Percentiles rank a stretch among this genome's conserved stretches.
Evolutionary conservation across 768 basidiomycete genomes (phyloP).

Genomic region (Serendipita sp.): DNA sequence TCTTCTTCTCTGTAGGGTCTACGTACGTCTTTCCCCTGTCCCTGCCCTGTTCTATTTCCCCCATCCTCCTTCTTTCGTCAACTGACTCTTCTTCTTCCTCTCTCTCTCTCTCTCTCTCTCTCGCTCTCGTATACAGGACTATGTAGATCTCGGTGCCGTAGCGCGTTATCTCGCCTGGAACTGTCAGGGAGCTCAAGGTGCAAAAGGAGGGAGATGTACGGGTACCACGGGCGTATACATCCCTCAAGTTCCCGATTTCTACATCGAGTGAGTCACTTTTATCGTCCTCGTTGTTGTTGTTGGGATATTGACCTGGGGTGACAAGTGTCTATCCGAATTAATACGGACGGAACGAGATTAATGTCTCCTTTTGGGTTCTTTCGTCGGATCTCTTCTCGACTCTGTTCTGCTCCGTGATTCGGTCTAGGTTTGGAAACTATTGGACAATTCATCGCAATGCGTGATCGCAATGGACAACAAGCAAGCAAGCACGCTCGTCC

Average conservation of each 20-base stretch:
- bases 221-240: background rate
- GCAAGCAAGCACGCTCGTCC: too few relatives aligned
- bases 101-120: too few relatives aligned
- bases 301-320: too few relatives aligned
- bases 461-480: too few relatives aligned
- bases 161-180: constrained; percentile 1
- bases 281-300: background rate
- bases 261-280: background rate
- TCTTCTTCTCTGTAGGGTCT: background rate
- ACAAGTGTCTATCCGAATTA: constrained; percentile 2
- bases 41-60: too few relatives aligned
- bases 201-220: background rate
- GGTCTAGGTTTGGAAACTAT: too few relatives aligned
- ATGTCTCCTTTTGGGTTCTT: too few relatives aligned
- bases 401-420: too few relatives aligned
- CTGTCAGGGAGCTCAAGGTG: background rate
- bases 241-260: background rate
- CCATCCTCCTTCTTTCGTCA: background rate
- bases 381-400: too few relatives aligned
- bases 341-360: too few relatives aligned
- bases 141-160: background rate
- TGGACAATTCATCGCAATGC: too few relatives aligned
- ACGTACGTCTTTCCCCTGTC: background rate
- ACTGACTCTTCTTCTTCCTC: background rate
- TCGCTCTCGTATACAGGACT: background rate